phyloP scores from a whole-genome alignment of 768 basidiomycete genomes.

The Leccinum fibrillosum region DNA sequence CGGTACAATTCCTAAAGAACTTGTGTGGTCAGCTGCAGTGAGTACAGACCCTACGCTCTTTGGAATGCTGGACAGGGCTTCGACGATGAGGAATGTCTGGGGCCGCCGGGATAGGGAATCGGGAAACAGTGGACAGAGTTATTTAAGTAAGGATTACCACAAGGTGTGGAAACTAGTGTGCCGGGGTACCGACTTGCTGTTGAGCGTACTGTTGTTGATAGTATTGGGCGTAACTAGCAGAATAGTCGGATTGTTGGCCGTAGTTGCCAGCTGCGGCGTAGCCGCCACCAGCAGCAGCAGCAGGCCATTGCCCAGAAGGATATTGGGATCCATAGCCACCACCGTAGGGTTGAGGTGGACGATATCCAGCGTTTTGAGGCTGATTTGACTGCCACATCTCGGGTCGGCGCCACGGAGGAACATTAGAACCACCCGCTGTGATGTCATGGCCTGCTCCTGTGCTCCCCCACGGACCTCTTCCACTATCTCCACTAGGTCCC shows the following conservation, averaged over 20 bases:
- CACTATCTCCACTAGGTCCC: constrained; percentile 51
- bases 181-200: constrained; percentile 54
- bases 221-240: constrained; percentile 76
- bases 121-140: constrained; percentile 14
- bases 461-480: constrained; percentile 59
- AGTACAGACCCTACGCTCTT: constrained; percentile 31
- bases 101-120: constrained; percentile 16
- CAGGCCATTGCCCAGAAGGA: constrained; percentile 37
- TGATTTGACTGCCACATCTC: constrained; percentile 76
- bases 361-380: constrained; percentile 56
- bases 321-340: constrained; percentile 45
- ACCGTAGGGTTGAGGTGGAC: constrained; percentile 63
- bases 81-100: constrained; percentile 12
- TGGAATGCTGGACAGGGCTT: constrained; percentile 19
- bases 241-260: constrained; percentile 60
- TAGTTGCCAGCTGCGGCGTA: constrained; percentile 30
- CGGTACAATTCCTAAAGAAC: constrained; percentile 30
- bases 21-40: constrained; percentile 33
- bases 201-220: constrained; percentile 88
- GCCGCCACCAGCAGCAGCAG: constrained; percentile 30
- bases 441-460: constrained; percentile 59
- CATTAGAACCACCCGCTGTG: constrained; percentile 63
- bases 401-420: constrained; percentile 90
- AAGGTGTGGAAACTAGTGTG: constrained; percentile 25
- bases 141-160: constrained; percentile 28